Percentiles rank a stretch among this genome's conserved stretches.
Evolutionary conservation across 2,329 filamentous ascomycete species (phyloP).

Genomic region (Hymenotorrendiella dingleyae): DNA sequence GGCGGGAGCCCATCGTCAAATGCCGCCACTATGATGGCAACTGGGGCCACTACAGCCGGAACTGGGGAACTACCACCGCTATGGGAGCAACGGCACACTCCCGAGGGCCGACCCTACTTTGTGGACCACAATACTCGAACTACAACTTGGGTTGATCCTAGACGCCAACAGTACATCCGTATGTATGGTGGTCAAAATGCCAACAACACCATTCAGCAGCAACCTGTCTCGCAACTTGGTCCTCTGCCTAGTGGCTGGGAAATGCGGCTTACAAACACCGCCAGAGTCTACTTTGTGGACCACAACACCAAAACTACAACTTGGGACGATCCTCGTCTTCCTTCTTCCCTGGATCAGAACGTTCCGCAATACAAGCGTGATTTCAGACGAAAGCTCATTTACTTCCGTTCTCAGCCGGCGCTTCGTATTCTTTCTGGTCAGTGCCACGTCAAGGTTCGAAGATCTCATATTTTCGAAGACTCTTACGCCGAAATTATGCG

Average conservation of each 20-base stretch:
- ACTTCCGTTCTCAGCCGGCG: slow-evolving; percentile 96
- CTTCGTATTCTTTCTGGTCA: slow-evolving; percentile 93
- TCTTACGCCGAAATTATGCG: slow-evolving; percentile 98
- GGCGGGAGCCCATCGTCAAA: slow-evolving; percentile 37
- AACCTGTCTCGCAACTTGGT: slow-evolving; percentile 93
- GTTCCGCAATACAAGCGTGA: slow-evolving; percentile 99
- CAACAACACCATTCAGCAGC: slow-evolving; percentile 87
- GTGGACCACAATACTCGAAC: slow-evolving; percentile 98
- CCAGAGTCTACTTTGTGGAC: slow-evolving; percentile 96
- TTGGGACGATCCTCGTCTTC: slow-evolving; percentile 94
- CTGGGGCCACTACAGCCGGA: slow-evolving; percentile 87
- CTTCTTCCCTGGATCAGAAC: slow-evolving; percentile 94
- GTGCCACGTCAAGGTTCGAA: slow-evolving; percentile 94
- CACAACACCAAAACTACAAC: slow-evolving; percentile 99
- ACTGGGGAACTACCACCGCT: slow-evolving; percentile 91
- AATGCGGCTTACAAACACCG: slow-evolving; percentile 98
- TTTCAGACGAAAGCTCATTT: slow-evolving; percentile 95
- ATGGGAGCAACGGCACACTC: slow-evolving; percentile 95
- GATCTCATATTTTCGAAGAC: slow-evolving; percentile 97
- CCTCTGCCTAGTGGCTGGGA: slow-evolving; percentile 97
- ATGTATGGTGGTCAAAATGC: slow-evolving; percentile 92
- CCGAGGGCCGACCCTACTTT: slow-evolving; percentile 92
- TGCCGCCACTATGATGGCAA: slow-evolving; percentile 83
- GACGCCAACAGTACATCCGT: slow-evolving; percentile 94
- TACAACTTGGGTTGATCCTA: slow-evolving; percentile 96